Evolutionary conservation across 306 rosid species (phyloP).

Genomic region (Casuarina cunninghamiana): DNA sequence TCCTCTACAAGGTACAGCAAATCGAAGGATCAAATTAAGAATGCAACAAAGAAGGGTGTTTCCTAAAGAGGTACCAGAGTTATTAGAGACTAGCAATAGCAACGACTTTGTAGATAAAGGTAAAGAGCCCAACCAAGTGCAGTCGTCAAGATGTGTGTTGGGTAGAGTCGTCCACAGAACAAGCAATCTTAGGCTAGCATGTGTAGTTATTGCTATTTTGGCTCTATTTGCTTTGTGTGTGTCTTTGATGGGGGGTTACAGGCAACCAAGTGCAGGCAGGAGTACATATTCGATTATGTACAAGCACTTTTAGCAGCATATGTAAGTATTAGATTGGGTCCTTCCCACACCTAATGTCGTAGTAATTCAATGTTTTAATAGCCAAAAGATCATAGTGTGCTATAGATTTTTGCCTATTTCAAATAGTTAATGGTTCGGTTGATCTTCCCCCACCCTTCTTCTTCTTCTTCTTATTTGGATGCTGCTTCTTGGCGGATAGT

Average conservation of each 20-base stretch:
- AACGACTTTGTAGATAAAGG: slow-evolving; percentile 4
- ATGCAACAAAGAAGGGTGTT: neutral
- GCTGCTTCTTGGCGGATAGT: no score
- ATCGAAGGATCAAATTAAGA: slow-evolving; percentile 48
- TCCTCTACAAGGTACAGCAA: slow-evolving; percentile 65
- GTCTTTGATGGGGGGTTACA: slow-evolving; percentile 34
- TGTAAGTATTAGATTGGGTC: slow-evolving; percentile 7
- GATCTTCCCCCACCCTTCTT: no score
- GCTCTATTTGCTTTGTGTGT: slow-evolving; percentile 28
- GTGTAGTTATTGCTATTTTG: slow-evolving; percentile 30
- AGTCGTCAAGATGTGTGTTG: slow-evolving; percentile 25
- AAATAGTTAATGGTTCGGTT: neutral
- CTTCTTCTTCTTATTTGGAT: no score
- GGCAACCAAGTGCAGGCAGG: slow-evolving; percentile 19
- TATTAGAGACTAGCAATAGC: neutral
- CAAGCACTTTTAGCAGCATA: neutral
- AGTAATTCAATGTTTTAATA: neutral
- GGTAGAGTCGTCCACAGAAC: slow-evolving; percentile 1
- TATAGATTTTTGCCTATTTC: neutral
- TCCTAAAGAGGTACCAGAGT: neutral
- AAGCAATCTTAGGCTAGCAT: neutral
- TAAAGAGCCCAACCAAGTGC: slow-evolving; percentile 23
- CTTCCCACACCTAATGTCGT: neutral
- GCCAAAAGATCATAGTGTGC: neutral
- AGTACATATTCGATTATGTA: slow-evolving; percentile 7